These are phyloP conservation scores for Petrea volubilis DNA, from an alignment of 257 asterid genomes.

Conservation along the genomic window DNA sequence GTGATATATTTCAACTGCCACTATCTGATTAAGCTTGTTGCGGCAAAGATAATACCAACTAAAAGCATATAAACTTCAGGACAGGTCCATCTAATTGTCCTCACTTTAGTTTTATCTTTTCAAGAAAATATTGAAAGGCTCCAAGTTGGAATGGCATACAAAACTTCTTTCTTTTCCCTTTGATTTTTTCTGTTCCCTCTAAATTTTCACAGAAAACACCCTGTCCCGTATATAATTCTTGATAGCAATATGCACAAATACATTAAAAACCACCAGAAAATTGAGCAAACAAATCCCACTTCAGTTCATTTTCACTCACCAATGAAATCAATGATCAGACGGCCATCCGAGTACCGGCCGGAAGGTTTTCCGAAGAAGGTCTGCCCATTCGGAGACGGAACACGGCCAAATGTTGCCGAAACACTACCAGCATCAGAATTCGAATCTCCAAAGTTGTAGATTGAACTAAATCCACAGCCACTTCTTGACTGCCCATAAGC, in stretches of 20 bases:
- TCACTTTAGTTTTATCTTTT: not conserved
- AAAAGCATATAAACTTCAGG: not conserved
- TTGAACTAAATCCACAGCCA: not conserved
- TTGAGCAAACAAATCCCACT: not conserved
- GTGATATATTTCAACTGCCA: not conserved
- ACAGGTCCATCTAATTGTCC: not conserved
- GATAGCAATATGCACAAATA: not conserved
- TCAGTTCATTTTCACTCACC: slow-evolving; percentile 1
- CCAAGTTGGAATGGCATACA: not conserved
- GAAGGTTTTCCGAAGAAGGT: slow-evolving; percentile 21
- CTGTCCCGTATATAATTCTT: not conserved
- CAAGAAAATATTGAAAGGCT: not conserved
- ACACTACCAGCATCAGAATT: slow-evolving; percentile 22
- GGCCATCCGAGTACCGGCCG: slow-evolving; percentile 22
- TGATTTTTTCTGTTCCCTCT: too few species aligned
- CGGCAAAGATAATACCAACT: too few species aligned
- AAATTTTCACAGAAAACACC: not conserved
- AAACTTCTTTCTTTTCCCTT: too few species aligned
- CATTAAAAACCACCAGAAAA: not conserved
- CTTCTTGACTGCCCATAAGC: not conserved
- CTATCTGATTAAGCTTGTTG: not conserved
- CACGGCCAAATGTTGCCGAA: slow-evolving; percentile 16
- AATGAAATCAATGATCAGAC: slow-evolving; percentile 27
- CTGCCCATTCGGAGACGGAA: slow-evolving; percentile 10
- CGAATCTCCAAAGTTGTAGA: slow-evolving; percentile 30